Conservation (phyloP, 2,329 filamentous ascomycete genomes). For the Parastagonospora nodorum region DNA sequence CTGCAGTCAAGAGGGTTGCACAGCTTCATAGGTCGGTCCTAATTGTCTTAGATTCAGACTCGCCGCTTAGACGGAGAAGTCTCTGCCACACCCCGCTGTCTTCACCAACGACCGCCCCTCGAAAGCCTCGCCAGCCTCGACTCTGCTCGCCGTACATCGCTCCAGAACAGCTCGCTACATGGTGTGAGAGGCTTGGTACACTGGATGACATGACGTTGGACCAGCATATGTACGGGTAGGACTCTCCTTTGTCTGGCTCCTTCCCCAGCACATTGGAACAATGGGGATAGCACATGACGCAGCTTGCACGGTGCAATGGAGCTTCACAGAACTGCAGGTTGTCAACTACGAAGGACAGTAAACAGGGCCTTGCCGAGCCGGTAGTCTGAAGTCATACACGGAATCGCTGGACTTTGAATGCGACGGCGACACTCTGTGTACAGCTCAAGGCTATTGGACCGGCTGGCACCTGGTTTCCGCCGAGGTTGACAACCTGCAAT, state of each 20-base stretch:
- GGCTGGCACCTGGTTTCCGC: too few species aligned
- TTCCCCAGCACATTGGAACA: background rate
- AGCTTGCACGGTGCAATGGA: constrained; percentile 16
- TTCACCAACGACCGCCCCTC: constrained; percentile 18
- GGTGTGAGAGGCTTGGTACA: constrained; percentile 31
- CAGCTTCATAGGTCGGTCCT: constrained; percentile 32
- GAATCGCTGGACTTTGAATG: too few species aligned
- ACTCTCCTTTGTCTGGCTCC: constrained; percentile 23
- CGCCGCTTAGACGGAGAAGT: constrained; percentile 18
- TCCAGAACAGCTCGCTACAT: constrained; percentile 33
- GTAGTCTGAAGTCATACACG: too few species aligned
- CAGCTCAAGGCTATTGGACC: too few species aligned
- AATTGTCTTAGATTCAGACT: constrained; percentile 26
- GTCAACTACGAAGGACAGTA: too few species aligned
- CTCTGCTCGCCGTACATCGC: constrained; percentile 18
- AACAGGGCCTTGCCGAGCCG: too few species aligned
- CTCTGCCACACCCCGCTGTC: constrained; percentile 27
- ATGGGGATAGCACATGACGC: constrained; percentile 4
- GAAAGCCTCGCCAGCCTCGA: constrained; percentile 6
- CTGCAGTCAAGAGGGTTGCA: constrained; percentile 31
- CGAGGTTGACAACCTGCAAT: background rate
- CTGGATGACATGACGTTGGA: constrained; percentile 49
- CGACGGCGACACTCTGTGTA: too few species aligned
- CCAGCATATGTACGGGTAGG: constrained; percentile 50
- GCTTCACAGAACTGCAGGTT: constrained; percentile 3